Evolutionary conservation across 1,139 yeast genomes (phyloP), one percentile per base, ranked within the genome.

Genomic region (Yamadazyma friedrichii): DNA sequence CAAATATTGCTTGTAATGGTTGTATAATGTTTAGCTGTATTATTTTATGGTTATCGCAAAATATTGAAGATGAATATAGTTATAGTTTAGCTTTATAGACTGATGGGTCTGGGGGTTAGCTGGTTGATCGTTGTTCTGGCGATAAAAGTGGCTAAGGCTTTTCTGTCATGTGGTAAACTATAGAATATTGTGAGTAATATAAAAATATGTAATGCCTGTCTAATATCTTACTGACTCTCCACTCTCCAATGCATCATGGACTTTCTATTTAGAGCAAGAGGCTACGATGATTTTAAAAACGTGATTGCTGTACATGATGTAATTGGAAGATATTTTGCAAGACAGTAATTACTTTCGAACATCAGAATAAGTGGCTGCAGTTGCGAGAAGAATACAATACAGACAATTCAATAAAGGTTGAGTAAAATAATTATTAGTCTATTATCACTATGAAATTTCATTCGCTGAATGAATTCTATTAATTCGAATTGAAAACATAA

Each of bases 61-160:
- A 89, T 59, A 82, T 89, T 46, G 97, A 93, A 61, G 98, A 91
- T 58, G 98, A 91, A 64, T 91, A 89, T 64, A 86, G 95, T 50
- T 91, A 93, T 61, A 85, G 95, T 39, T 76, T 89, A 58, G 91
- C 95, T 38, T 71, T 91, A 52, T 88, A 66, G 64, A 66, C 54
- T 40, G 22, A 8, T 6, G 24, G 24, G 8, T 20, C 24, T 20
- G 8, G 8, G 8, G 24, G 24, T 20, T 20, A 20, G 24, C 8
- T 20, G 24, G 24, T 8, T 20, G 8, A 20, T 20, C 24, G 8
- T 20, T 8, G 8, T 20, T 20, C 6, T 25, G 13, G 24, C 13
- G 29, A 26, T 11, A 26, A 6, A 10, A 6, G 6, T 20, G 24
- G 8, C 24, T 20, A 20, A 20, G 24, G 24, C 8, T 6, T 11